Evolutionary conservation across 179 eudicot species (phyloP).

Genomic region (Beta macrorhiza): DNA sequence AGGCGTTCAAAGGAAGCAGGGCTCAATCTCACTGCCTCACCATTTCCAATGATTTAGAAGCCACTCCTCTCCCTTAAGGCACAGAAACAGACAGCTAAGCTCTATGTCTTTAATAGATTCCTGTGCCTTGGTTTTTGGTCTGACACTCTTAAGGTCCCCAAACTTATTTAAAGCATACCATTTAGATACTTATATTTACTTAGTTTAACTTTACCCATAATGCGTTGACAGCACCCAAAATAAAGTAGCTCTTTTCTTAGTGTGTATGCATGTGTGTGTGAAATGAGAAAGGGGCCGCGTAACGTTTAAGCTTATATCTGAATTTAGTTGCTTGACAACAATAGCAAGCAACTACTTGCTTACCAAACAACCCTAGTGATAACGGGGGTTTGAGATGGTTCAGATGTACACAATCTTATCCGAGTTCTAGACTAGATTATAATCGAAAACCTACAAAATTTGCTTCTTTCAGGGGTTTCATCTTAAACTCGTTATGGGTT

Average conservation of each 20-base stretch:
- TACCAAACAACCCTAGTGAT: neutral
- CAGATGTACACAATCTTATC: neutral
- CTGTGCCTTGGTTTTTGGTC: slow-evolving; percentile 22
- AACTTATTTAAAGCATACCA: slow-evolving; percentile 18
- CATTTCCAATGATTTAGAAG: slow-evolving; percentile 21
- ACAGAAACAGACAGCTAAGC: slow-evolving; percentile 22
- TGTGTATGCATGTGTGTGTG: slow-evolving; percentile 14
- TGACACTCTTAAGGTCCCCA: slow-evolving; percentile 19
- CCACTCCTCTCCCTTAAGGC: slow-evolving; percentile 6
- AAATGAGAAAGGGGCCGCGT: neutral
- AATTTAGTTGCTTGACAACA: neutral
- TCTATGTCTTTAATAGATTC: slow-evolving; percentile 16
- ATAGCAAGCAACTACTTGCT: neutral
- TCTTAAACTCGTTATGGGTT: too few relatives aligned
- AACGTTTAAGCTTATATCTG: neutral
- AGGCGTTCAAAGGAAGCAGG: slow-evolving; percentile 19
- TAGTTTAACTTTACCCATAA: slow-evolving; percentile 17
- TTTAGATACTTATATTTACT: slow-evolving; percentile 16
- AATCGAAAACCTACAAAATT: too few relatives aligned
- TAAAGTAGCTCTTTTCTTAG: slow-evolving; percentile 4
- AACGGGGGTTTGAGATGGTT: neutral
- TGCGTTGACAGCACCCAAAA: slow-evolving; percentile 18
- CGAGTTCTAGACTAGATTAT: neutral
- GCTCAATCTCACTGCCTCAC: slow-evolving; percentile 16
- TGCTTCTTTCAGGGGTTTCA: too few relatives aligned